Evolutionary conservation across 495 filamentous ascomycete species (phyloP), one percentile per base, ranked within the genome.

Genomic region (Letharia columbiana): DNA sequence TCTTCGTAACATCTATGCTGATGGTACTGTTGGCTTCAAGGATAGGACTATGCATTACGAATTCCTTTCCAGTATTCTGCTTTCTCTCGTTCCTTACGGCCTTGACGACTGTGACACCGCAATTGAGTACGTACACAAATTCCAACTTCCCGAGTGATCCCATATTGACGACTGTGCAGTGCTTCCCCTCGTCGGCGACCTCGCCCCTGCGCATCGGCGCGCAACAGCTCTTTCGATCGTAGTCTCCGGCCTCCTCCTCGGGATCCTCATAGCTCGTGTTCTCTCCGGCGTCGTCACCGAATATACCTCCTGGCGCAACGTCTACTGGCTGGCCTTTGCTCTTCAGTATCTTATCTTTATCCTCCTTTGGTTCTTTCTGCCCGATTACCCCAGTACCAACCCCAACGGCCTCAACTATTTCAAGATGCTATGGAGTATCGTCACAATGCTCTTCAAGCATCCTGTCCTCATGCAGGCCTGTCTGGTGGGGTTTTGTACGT

Each of bases 101-200:
- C 18, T 69, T 89, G n/a, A 86, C 88, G 13, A 95, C 91, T 3
- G 90, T 95, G 7, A 93, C 91, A 15, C 91, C 91, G 1, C 69
- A 72, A 41, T 10, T 72, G 4, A 72, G 77, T 80, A 73, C 33
- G 71, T 31, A 50, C 35, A n/a, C 23, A 17, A 42, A 15, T 20
- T 7, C n/a, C 12, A 1, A 33, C 42, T 52, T 10, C 1, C 8
- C 23, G 2, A 2, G 7, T 20, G 18, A 2, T 23, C 15, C 15
- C 3, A n/a, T 11, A 23, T 39, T 45, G 50, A 52, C 61, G 11
- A 50, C 45, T 7, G 40, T 18, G 45, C 90, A 94, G 75, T 93
- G 87, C 86, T 95, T 23, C 91, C 91, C 0, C 77, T 95, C 0
- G 89, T 92, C 7, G 90, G 90, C 31, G 89, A 93, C 71, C 86